phyloP scores from a whole-genome alignment of 1,139 yeast genomes.

The Eremothecium gossypii region DNA sequence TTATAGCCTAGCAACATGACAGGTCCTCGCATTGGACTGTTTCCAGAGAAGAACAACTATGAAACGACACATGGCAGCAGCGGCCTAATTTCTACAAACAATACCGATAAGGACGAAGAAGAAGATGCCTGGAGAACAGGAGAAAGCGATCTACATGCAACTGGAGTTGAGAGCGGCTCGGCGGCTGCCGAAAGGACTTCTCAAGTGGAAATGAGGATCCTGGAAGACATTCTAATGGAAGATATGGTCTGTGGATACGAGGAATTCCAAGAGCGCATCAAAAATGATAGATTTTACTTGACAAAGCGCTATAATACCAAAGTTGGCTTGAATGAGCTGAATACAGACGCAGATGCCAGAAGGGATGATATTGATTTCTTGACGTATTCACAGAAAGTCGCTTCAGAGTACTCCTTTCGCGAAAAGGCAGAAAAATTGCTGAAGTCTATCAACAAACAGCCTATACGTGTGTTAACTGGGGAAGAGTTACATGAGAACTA shows the following conservation, averaged over 20 bases:
- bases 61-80: constrained; percentile 3
- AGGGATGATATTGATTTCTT: constrained; percentile 14
- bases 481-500: constrained; percentile 6
- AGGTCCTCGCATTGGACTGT: constrained; percentile 10
- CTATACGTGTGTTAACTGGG: constrained; percentile 15
- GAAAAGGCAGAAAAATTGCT: constrained; percentile 19
- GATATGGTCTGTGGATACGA: constrained; percentile 15
- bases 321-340: constrained; percentile 6
- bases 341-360: background rate
- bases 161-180: constrained; percentile 7
- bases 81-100: background rate
- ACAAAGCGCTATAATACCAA: constrained; percentile 13
- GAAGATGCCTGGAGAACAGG: background rate
- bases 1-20: background rate
- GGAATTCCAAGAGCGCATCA: constrained; percentile 13
- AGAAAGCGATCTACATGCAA: background rate
- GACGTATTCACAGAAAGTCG: constrained; percentile 16
- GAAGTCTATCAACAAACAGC: constrained; percentile 11
- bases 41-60: constrained; percentile 17
- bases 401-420: constrained; percentile 18
- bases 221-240: constrained; percentile 15
- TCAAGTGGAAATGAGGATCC: constrained; percentile 10
- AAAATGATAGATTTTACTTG: constrained; percentile 18
- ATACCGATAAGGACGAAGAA: background rate
- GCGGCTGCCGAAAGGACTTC: too few relatives aligned